Base-by-base conservation (phyloP, 2,329 filamentous ascomycete genomes). In the Claviceps africana region DNA sequence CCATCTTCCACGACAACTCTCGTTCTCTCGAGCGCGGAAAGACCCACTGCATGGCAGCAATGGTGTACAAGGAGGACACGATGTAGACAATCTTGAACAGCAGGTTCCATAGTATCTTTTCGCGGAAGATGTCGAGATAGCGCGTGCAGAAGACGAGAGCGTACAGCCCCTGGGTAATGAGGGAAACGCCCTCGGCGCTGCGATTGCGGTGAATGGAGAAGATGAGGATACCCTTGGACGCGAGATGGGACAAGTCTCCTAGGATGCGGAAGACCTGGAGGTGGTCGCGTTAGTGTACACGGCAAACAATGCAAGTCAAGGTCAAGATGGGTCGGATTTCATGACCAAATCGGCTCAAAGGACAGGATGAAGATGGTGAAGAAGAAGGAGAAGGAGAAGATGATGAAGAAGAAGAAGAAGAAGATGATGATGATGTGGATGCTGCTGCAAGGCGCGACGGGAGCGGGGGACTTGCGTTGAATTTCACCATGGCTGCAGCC, bases 1-100 rank as follows among this genome's bases (percentile, higher is more conserved):
- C 88, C 57, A 96, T 73, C 70, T 90, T 95, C 90, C 91, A 96
- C n/a, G 89, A 86, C 60, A 88, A 81, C 71, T 97, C 91, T 51
- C 83, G 77, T 70, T 97, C 91, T 43, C 90, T 75, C n/a, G 90
- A 95, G 35, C 91, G 80, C 11, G 90, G 85, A 66, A 82, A 95
- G 22, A 89, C 73, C 69, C 83, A 85, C 67, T 88, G 85, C 89
- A 97, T 96, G 56, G 95, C 69, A 53, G 78, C 84, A 56, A 96
- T 79, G 61, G 90, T 93, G 68, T 95, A 96, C 56, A 90, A 77
- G 1, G 86, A 91, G 4, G 86, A 87, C 3, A 79, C 62, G 55
- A 95, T 85, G 70, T 95, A 97, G 70, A 94, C 88, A 56, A 93
- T 76, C 74, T 96, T 96, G 68, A 96, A 85, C 54, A 85, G 73